phyloP scores from a whole-genome alignment of 257 asterid species.

The Solanum clarkiae region DNA sequence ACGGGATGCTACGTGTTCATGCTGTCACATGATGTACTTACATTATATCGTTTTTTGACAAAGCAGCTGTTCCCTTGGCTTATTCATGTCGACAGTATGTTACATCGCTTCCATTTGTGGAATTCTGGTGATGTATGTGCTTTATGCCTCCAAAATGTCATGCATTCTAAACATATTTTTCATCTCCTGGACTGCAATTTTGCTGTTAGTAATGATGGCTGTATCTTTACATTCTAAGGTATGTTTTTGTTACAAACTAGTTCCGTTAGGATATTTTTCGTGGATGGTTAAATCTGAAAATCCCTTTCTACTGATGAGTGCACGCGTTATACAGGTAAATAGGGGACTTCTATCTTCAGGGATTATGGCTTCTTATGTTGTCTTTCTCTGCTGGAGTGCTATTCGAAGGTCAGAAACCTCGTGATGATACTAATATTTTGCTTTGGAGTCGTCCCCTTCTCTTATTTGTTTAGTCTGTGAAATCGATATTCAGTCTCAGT shows the following conservation, averaged over 20 bases:
- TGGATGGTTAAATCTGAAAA: neutral
- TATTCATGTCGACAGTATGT: conserved; percentile 75
- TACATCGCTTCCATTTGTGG: conserved; percentile 66
- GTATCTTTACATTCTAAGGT: conserved; percentile 87
- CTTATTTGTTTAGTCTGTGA: neutral
- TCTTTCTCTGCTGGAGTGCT: conserved; percentile 91
- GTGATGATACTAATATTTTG: neutral
- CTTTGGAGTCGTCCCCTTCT: neutral
- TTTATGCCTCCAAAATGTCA: conserved; percentile 53
- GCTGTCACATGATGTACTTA: neutral
- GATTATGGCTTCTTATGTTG: conserved; percentile 91
- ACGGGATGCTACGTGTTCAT: too few species aligned
- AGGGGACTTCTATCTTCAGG: conserved; percentile 87
- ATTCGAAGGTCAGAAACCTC: conserved; percentile 50
- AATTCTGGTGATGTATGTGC: conserved; percentile 56
- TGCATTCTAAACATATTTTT: conserved; percentile 87
- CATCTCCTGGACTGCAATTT: conserved; percentile 81
- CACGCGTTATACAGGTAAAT: conserved; percentile 48
- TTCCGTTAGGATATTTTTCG: neutral
- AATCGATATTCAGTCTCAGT: neutral
- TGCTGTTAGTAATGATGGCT: conserved; percentile 81
- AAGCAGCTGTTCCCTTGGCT: conserved; percentile 62
- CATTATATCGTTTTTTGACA: neutral
- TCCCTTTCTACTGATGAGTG: neutral
- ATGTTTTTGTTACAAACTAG: neutral